These are phyloP conservation scores for Phenoliferia sp. DNA, from an alignment of 1,284 basidiomycete genomes.

Conservation along the genomic window DNA sequence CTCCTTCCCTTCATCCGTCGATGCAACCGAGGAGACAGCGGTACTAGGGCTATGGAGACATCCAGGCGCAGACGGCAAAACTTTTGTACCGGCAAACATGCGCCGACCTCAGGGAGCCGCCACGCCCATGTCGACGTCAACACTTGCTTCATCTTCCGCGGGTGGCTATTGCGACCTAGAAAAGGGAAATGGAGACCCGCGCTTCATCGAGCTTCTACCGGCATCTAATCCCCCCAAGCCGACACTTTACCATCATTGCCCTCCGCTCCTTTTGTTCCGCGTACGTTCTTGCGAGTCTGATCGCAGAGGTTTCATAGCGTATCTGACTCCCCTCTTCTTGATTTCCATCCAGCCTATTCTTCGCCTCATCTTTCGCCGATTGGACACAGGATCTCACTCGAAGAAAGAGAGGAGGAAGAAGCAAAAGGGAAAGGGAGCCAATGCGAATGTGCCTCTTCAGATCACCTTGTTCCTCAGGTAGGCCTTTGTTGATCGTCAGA, in stretches of 20 bases:
- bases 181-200: constrained; percentile 44
- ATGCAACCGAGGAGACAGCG: background rate
- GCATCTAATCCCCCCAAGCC: constrained; percentile 26
- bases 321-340: background rate
- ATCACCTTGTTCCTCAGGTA: constrained; percentile 42
- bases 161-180: constrained; percentile 52
- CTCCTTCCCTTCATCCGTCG: constrained; percentile 6
- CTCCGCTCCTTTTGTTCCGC: constrained; percentile 54
- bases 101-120: background rate
- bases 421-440: background rate
- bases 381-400: background rate
- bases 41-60: constrained; percentile 16
- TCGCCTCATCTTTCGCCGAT: background rate
- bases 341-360: background rate
- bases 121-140: constrained; percentile 8
- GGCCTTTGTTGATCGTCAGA: no score
- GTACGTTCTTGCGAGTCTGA: background rate
- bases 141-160: background rate
- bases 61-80: constrained; percentile 40
- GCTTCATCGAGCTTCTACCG: constrained; percentile 40
- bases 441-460: constrained; percentile 57
- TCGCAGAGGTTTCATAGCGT: no score
- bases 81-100: constrained; percentile 54
- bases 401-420: background rate
- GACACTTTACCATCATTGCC: constrained; percentile 51